Evolutionary conservation across 805 yeast species (phyloP), one percentile per base, ranked within the genome.

Genomic region (Candida anglica): DNA sequence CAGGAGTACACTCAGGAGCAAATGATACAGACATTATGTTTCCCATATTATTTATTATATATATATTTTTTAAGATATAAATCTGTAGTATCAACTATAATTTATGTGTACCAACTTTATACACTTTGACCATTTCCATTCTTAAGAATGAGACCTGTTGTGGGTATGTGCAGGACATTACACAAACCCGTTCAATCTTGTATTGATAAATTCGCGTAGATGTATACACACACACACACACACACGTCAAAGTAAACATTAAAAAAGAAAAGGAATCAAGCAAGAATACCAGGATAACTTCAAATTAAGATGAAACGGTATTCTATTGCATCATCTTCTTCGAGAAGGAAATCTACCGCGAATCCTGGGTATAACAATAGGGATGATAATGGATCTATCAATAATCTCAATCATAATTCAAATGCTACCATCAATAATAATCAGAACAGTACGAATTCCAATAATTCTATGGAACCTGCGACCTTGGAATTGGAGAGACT

Each of bases 1-100:
- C 75, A 22, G 78, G 84, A 15, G 95, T 86, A 61, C 98, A 93
- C 63, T 93, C 98, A 17, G 97, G 96, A 23, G 98, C 98, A 69
- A 93, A 85, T 40, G 96, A 87, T 8, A 56, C 66, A 5, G 95
- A 66, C 71, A 67, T 66, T 33, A 52, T 55, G 42, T 63, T 66
- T 34, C 72, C 73, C 73, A 67, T 67, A 29, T 18, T 32, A 19
- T 20, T 11, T 9, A 21, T n/a, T n/a, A n/a, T n/a, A n/a, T n/a
- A n/a, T n/a, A n/a, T n/a, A n/a, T n/a, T n/a, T n/a, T n/a, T n/a
- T n/a, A n/a, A n/a, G n/a, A n/a, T n/a, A n/a, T n/a, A n/a, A n/a
- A n/a, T n/a, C n/a, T n/a, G n/a, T n/a, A n/a, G n/a, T n/a, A n/a
- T n/a, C n/a, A n/a, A n/a, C n/a, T n/a, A n/a, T n/a, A n/a, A n/a